Percentiles rank a stretch among this genome's conserved stretches.
Evolutionary conservation across 2,329 filamentous ascomycete genomes (phyloP).

Genomic region (Bipolaris victoriae): DNA sequence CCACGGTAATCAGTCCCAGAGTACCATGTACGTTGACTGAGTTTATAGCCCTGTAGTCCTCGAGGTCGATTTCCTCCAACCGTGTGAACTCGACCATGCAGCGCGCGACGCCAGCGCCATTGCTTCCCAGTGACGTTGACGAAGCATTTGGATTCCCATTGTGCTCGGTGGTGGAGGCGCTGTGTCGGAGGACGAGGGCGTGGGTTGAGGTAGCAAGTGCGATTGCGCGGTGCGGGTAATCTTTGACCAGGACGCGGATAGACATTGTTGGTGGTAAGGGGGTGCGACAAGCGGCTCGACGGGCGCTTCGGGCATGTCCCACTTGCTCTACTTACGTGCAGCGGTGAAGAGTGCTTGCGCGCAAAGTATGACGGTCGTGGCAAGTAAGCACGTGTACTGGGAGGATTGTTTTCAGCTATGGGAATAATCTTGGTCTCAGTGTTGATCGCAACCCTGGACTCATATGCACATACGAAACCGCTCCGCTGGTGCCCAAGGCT

Average conservation of each 20-base stretch:
- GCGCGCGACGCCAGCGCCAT: slow-evolving; percentile 53
- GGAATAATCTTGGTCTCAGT: slow-evolving; percentile 20
- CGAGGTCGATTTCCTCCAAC: slow-evolving; percentile 68
- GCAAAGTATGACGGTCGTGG: slow-evolving; percentile 17
- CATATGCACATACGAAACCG: slow-evolving; percentile 7
- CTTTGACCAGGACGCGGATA: slow-evolving; percentile 82
- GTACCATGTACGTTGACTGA: slow-evolving; percentile 81
- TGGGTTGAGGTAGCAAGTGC: slow-evolving; percentile 81
- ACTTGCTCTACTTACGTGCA: slow-evolving; percentile 3
- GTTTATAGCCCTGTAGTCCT: slow-evolving; percentile 77
- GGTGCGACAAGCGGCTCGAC: slow-evolving; percentile 11
- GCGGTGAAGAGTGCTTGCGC: slow-evolving; percentile 1
- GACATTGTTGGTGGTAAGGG: slow-evolving; percentile 40
- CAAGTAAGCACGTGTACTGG: slow-evolving; percentile 34
- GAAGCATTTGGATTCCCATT: slow-evolving; percentile 62
- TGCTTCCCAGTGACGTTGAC: slow-evolving; percentile 57
- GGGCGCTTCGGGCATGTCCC: slow-evolving; percentile 32
- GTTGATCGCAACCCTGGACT: slow-evolving; percentile 22
- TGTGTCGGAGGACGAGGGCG: slow-evolving; percentile 84
- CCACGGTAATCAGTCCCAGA: slow-evolving; percentile 82
- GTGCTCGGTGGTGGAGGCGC: slow-evolving; percentile 65
- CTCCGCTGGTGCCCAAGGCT: slow-evolving; percentile 29
- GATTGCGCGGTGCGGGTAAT: slow-evolving; percentile 85
- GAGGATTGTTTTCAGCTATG: slow-evolving; percentile 23
- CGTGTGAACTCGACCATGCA: slow-evolving; percentile 90